These are phyloP conservation scores for Trichosanthes truncata DNA, from an alignment of 306 rosid genomes.

Conservation along the genomic window DNA sequence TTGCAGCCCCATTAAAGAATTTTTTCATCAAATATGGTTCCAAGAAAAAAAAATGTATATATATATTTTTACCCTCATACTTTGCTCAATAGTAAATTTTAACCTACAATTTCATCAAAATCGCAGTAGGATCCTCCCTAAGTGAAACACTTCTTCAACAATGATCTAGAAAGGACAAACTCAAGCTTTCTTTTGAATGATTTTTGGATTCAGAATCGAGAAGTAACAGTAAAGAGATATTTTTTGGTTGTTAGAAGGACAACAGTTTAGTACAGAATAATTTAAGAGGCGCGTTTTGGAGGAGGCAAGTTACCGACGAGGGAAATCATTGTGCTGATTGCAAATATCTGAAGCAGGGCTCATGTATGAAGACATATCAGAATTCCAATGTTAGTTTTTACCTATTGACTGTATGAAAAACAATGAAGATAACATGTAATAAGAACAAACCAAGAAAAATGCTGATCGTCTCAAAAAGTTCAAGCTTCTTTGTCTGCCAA, in stretches of 20 bases:
- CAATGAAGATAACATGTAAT: neutral
- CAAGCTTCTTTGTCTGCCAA: conserved; percentile 23
- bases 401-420: neutral
- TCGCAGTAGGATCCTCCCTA: neutral
- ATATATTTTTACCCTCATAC: neutral
- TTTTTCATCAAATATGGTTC: neutral
- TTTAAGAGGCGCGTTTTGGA: conserved; percentile 47
- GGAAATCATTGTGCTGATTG: conserved; percentile 18
- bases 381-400: neutral
- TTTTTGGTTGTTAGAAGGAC: neutral
- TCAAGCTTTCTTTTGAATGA: neutral
- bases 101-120: neutral
- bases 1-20: too few species aligned
- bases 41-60: too few species aligned
- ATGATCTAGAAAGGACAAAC: neutral
- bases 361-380: conserved; percentile 20
- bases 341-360: conserved; percentile 23
- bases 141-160: neutral
- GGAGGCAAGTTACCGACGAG: conserved; percentile 72
- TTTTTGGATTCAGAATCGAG: neutral
- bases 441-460: conserved; percentile 19
- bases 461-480: conserved; percentile 19
- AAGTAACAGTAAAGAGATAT: neutral
- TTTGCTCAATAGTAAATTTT: neutral
- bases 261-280: neutral